Percentiles rank a stretch among this genome's conserved stretches.
Evolutionary conservation across 2,329 filamentous ascomycete species (phyloP).

Genomic region (Pseudogymnoascus sp.): DNA sequence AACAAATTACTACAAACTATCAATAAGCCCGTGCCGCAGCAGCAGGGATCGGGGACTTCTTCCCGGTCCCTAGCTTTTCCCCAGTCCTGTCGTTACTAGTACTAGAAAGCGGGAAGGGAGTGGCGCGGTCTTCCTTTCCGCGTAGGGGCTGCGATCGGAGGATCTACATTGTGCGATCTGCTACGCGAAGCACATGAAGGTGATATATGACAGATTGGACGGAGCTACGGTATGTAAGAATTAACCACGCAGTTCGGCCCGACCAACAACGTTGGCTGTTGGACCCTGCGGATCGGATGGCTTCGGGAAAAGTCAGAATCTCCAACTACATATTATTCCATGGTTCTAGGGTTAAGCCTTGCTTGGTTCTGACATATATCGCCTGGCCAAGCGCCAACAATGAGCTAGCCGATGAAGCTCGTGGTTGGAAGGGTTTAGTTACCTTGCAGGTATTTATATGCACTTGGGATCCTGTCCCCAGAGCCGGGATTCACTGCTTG

Average conservation of each 20-base stretch:
- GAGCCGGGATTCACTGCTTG: background rate
- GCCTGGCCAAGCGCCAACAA: background rate
- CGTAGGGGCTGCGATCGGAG: background rate
- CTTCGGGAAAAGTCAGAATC: background rate
- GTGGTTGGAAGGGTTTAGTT: slow-evolving; percentile 1
- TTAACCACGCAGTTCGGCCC: background rate
- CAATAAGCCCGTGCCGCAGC: background rate
- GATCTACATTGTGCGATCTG: background rate
- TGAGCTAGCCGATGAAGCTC: background rate
- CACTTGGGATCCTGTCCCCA: background rate
- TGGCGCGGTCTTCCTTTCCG: background rate
- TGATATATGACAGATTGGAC: background rate
- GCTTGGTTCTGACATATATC: background rate
- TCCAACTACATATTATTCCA: background rate
- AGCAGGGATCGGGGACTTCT: background rate
- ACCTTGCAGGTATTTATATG: background rate
- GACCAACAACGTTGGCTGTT: background rate
- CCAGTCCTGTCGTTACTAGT: background rate
- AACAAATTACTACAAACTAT: background rate
- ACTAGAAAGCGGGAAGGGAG: background rate
- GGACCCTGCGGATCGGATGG: background rate
- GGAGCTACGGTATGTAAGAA: background rate
- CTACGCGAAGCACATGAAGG: background rate
- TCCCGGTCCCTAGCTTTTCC: background rate
- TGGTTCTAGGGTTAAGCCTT: background rate